A percentile compares a stretch with the other conserved stretches of the same genome.
Conservation (phyloP, 2,329 filamentous ascomycete genomes). For the Cryoendolithus antarcticus region DNA sequence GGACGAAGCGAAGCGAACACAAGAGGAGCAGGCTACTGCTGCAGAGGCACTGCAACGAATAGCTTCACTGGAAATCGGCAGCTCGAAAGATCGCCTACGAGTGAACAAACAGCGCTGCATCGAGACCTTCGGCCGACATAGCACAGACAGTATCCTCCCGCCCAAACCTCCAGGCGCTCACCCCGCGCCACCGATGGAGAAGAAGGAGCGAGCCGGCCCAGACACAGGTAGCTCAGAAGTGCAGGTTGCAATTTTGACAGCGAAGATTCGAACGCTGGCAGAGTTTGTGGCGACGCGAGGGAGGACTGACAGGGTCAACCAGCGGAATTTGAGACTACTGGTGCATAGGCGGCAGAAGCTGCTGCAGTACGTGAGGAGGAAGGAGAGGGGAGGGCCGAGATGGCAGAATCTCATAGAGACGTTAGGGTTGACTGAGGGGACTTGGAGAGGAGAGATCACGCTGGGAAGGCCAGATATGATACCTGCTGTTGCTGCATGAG, state of each 20-base stretch:
- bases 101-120: slow-evolving; percentile 78
- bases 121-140: slow-evolving; percentile 78
- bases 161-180: slow-evolving; percentile 41
- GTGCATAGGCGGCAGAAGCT: slow-evolving; percentile 85
- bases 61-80: slow-evolving; percentile 62
- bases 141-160: slow-evolving; percentile 61
- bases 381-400: slow-evolving; percentile 80
- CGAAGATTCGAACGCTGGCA: slow-evolving; percentile 77
- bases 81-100: slow-evolving; percentile 63
- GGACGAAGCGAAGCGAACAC: slow-evolving; percentile 28
- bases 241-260: slow-evolving; percentile 89
- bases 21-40: slow-evolving; percentile 42
- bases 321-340: slow-evolving; percentile 73
- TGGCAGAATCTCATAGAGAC: slow-evolving; percentile 79
- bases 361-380: slow-evolving; percentile 71
- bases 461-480: slow-evolving; percentile 24
- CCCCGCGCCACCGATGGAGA: slow-evolving; percentile 27
- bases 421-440: slow-evolving; percentile 74
- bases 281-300: slow-evolving; percentile 58
- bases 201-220: slow-evolving; percentile 59
- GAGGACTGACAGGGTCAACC: slow-evolving; percentile 85
- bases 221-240: slow-evolving; percentile 95
- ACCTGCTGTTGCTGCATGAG: too few species aligned
- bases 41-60: slow-evolving; percentile 69
- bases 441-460: slow-evolving; percentile 82